Conservation (phyloP, 179 eudicot genomes). For the Carnegiea gigantea region DNA sequence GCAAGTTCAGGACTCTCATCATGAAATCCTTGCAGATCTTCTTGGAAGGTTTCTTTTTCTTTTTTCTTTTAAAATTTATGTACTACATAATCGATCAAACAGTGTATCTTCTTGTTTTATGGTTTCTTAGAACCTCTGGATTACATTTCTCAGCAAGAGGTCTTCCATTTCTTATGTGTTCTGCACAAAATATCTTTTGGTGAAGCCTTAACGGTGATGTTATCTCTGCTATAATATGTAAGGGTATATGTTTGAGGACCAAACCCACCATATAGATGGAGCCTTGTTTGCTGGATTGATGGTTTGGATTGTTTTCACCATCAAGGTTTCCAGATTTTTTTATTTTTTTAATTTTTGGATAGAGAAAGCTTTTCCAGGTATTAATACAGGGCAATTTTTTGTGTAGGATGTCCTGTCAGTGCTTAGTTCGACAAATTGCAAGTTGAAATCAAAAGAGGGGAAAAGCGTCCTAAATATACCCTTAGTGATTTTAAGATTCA, state of each 20-base stretch:
- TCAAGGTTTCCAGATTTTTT: too few species aligned
- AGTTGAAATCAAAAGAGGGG: too few species aligned
- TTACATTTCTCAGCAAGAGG: background rate
- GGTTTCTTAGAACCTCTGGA: background rate
- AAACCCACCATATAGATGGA: background rate
- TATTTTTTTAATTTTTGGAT: too few species aligned
- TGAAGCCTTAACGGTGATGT: background rate
- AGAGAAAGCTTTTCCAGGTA: too few species aligned
- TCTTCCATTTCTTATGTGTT: background rate
- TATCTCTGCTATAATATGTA: too few species aligned
- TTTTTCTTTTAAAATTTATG: background rate
- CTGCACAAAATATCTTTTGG: background rate
- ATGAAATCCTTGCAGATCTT: constrained; percentile 17
- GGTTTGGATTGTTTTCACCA: background rate
- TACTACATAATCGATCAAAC: background rate
- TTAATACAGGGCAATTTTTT: too few species aligned
- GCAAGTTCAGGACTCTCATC: constrained; percentile 27
- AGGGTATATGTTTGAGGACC: too few species aligned
- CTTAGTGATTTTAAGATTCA: too few species aligned
- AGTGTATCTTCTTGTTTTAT: background rate
- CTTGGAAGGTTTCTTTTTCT: constrained; percentile 17
- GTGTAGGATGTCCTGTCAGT: background rate
- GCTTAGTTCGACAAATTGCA: background rate
- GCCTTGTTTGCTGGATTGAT: background rate
- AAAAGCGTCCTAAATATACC: too few species aligned